Evolutionary conservation across 2,329 filamentous ascomycete species (phyloP), one percentile per base, ranked within the genome.

Genomic region (Talaromyces sp.): DNA sequence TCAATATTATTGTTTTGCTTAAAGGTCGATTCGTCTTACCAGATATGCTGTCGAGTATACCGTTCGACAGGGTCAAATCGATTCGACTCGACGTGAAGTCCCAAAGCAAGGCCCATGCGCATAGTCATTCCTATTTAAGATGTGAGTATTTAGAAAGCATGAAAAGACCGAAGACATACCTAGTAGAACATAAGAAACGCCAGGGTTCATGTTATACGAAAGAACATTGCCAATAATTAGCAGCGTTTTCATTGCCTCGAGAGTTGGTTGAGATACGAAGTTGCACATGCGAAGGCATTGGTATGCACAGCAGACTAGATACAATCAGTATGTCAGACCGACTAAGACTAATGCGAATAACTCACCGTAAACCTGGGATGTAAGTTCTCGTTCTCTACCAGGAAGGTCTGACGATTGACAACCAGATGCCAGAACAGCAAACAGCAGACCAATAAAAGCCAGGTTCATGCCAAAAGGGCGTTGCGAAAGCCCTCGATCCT

Each of bases 201-300:
- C 86, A 9, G 86, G 86, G 66, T 88, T 88, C 84, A 87, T 87
- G 68, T 86, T 87, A 71, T 87, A 86, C 0, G 84, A 85, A 35
- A 87, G 78, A 27, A 86, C 86, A 69, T 88, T 87, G 58, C 85
- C 84, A 35, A 88, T 85, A 13, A 88, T 84, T 3, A 88, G 75
- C 24, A 88, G 78, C 0, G 85, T 86, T 71, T 88, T 85, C 43
- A 88, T 87, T 48, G 83, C 86, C 67, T 88, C 85, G 41, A 88
- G 76, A 3, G 83, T 85, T 33, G 86, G 84, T 65, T 87, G 84
- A 0, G 86, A 88, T 8, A 88, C 72, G 71, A 88, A 88, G 68
- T 88, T 88, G 27, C 84, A 86, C 74, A 87, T 85, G 19, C 86
- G 83, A 31, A 88, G 78, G 70, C 86, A 88, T 72, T 88, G 86